phyloP scores from a whole-genome alignment of 345 rosid species.

The Linum usitatissimum region DNA sequence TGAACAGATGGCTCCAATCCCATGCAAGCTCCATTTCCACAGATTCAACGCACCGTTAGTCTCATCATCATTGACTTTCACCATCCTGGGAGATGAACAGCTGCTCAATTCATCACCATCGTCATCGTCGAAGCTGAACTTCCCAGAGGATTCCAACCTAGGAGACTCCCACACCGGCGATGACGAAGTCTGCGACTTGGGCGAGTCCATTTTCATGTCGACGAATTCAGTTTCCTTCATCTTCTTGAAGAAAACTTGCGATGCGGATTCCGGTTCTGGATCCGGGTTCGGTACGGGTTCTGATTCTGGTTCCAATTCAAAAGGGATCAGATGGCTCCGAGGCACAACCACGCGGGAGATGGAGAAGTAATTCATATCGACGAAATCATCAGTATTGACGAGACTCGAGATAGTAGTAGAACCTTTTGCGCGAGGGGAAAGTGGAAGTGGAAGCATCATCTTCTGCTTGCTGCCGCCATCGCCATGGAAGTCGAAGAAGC shows the following conservation, averaged over 20 bases:
- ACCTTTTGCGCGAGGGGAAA: background rate
- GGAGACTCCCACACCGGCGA: conserved; percentile 4
- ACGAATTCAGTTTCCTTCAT: conserved; percentile 70
- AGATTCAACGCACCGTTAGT: conserved; percentile 35
- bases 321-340: conserved; percentile 38
- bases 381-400: conserved; percentile 5
- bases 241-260: conserved; percentile 85
- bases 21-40: conserved; percentile 74
- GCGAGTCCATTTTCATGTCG: conserved; percentile 92
- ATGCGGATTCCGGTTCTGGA: conserved; percentile 49
- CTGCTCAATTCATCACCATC: background rate
- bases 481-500: conserved; percentile 26
- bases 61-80: conserved; percentile 19
- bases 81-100: conserved; percentile 18
- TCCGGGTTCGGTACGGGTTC: conserved; percentile 25
- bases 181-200: conserved; percentile 31
- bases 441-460: conserved; percentile 17
- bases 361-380: conserved; percentile 55
- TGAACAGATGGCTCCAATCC: conserved; percentile 84
- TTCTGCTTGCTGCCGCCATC: conserved; percentile 25
- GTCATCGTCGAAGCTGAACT: conserved; percentile 30
- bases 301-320: conserved; percentile 40
- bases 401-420: background rate
- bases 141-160: conserved; percentile 28
- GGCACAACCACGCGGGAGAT: conserved; percentile 19